Base-by-base conservation (phyloP, 352 stramenopile species). In the Phytopythium boreale region DNA sequence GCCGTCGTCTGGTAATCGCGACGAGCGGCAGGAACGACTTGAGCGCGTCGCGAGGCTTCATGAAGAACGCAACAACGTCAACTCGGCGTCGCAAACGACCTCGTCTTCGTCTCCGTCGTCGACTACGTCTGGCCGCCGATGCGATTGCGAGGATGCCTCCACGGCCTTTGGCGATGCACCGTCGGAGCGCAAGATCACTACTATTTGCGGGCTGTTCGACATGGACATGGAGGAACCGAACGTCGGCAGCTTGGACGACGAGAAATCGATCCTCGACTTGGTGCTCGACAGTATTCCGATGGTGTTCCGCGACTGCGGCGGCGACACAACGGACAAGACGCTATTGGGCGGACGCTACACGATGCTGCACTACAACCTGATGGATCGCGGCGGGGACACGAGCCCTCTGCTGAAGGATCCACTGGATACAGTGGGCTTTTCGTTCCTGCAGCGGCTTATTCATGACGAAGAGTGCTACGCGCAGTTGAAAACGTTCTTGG, bases 401-500 rank as follows among this genome's bases (percentile, higher is more conserved):
- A 85, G 66, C 37, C 87, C 85, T 29, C 70, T 94, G 24, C 37
- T 88, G 12, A 80, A 83, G 50, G 87, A 94, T 56, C 77, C 85
- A 3, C 71, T 80, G 0, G 81, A 92, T 57, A 75, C 80, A 7
- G 59, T 76, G 11, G 87, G 85, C 12, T 96, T 93, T 64, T 92
- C 83, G 31, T 96, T 96, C 63, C 60, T 96, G n/a, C 85, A 96
- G 71, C 82, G 87, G 0, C 71, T 96, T 2, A 88, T 96, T 58
- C 87, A 96, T 58, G 87, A 96, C 52, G 87, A 96, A 78, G 87
- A 96, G 55, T 96, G 87, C 64, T 96, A 94, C 44, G 76, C 82
- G 20, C 84, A 93, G 61, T 72, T 94, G 11, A 94, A 93, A 55
- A 67, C 63, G 6, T 93, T 94, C 47, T 39, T 96, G 24, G 59